Conservation (phyloP, 495 filamentous ascomycete species). For the Hyaloscypha variabilis region DNA sequence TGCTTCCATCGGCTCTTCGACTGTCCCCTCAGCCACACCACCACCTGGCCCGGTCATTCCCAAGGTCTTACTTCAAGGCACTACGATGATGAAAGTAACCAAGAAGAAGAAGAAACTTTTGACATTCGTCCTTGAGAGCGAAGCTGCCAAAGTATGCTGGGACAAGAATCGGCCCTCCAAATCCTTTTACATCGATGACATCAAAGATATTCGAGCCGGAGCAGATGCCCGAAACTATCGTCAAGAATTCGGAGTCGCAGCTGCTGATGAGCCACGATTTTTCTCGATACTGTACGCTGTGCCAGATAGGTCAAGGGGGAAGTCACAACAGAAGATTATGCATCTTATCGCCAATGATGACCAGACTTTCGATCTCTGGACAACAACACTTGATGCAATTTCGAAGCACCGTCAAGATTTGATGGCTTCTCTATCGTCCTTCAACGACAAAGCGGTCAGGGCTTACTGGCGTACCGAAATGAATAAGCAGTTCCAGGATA, state of each 20-base stretch:
- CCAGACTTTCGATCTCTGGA: slow-evolving; percentile 75
- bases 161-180: slow-evolving; percentile 77
- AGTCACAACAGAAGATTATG: slow-evolving; percentile 67
- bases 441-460: slow-evolving; percentile 77
- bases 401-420: slow-evolving; percentile 82
- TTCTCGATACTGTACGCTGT: slow-evolving; percentile 86
- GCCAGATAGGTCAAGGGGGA: slow-evolving; percentile 65
- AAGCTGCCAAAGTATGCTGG: slow-evolving; percentile 86
- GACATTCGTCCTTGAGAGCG: slow-evolving; percentile 75
- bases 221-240: slow-evolving; percentile 87
- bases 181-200: slow-evolving; percentile 90
- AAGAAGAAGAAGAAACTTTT: slow-evolving; percentile 78
- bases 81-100: slow-evolving; percentile 75
- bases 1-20: slow-evolving; percentile 40
- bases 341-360: slow-evolving; percentile 80
- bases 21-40: slow-evolving; percentile 28
- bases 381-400: slow-evolving; percentile 75
- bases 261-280: slow-evolving; percentile 68
- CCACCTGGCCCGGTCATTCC: slow-evolving; percentile 71
- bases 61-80: slow-evolving; percentile 72
- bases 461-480: slow-evolving; percentile 89
- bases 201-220: slow-evolving; percentile 84
- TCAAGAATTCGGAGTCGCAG: slow-evolving; percentile 73
- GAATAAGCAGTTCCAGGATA: slow-evolving; percentile 63
- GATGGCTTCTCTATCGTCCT: slow-evolving; percentile 81